Evolutionary conservation across 2,329 filamentous ascomycete genomes (phyloP).

Genomic region (Phialemonium atrogriseum): DNA sequence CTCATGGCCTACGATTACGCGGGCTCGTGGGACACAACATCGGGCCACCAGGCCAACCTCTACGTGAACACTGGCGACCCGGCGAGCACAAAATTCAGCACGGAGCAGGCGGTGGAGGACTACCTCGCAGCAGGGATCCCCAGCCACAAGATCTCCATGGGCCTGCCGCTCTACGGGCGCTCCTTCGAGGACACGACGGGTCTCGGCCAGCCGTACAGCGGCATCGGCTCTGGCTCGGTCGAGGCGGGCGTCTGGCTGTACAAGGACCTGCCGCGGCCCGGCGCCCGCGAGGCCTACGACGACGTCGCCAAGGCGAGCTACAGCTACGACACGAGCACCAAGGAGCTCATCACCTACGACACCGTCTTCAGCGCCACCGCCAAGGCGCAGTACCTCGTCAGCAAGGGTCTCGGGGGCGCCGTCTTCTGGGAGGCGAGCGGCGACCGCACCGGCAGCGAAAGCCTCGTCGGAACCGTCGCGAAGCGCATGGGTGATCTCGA

Average conservation of each 20-base stretch:
- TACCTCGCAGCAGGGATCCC: conserved; percentile 54
- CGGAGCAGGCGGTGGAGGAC: conserved; percentile 53
- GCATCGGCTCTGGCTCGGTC: conserved; percentile 49
- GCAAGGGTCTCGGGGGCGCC: conserved; percentile 57
- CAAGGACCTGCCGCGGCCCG: conserved; percentile 57
- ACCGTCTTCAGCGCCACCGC: conserved; percentile 45
- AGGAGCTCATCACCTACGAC: conserved; percentile 64
- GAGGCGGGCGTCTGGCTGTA: conserved; percentile 65
- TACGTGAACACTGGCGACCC: conserved; percentile 44
- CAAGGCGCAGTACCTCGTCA: conserved; percentile 58
- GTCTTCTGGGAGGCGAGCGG: conserved; percentile 82
- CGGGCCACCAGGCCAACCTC: conserved; percentile 64
- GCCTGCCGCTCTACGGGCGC: conserved; percentile 74
- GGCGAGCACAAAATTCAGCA: conserved; percentile 58
- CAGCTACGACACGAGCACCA: conserved; percentile 52
- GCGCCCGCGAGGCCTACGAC: conserved; percentile 50
- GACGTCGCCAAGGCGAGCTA: conserved; percentile 55
- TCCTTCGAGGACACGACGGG: conserved; percentile 62
- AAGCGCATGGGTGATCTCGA: conserved; percentile 41
- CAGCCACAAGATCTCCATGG: conserved; percentile 60
- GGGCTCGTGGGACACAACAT: conserved; percentile 52
- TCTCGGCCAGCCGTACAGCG: conserved; percentile 53
- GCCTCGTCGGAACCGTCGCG: conserved; percentile 49
- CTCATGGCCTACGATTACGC: conserved; percentile 64
- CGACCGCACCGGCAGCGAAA: conserved; percentile 44